Conservation (phyloP, 2,329 filamentous ascomycete species). For the Blastomyces gilchristii region DNA sequence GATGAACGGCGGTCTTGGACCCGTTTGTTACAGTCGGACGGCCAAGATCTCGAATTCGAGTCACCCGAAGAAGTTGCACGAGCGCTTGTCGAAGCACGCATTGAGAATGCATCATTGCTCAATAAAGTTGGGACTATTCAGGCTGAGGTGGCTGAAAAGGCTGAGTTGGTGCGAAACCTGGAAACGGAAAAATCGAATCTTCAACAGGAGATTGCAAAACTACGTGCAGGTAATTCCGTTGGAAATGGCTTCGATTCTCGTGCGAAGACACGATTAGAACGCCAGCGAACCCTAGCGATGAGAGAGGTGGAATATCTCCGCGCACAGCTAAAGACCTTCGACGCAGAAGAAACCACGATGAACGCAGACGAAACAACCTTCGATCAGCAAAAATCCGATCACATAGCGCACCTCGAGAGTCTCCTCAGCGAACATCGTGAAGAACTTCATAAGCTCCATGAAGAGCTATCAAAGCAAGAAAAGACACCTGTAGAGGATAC, state of each 20-base stretch:
- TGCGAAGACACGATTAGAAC: slow-evolving; percentile 63
- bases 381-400: slow-evolving; percentile 62
- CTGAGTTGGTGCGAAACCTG: slow-evolving; percentile 61
- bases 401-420: slow-evolving; percentile 72
- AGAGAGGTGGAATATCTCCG: slow-evolving; percentile 93
- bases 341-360: slow-evolving; percentile 79
- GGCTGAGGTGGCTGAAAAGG: slow-evolving; percentile 65
- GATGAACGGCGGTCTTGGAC: slow-evolving; percentile 83
- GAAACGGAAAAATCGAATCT: slow-evolving; percentile 60
- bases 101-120: slow-evolving; percentile 68
- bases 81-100: slow-evolving; percentile 69
- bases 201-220: slow-evolving; percentile 58
- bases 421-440: slow-evolving; percentile 76
- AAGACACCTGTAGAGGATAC: slow-evolving; percentile 26
- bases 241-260: slow-evolving; percentile 50
- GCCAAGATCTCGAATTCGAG: slow-evolving; percentile 60
- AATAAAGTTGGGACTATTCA: slow-evolving; percentile 71
- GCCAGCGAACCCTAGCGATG: slow-evolving; percentile 71
- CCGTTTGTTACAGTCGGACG: slow-evolving; percentile 65
- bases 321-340: slow-evolving; percentile 79
- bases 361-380: slow-evolving; percentile 55
- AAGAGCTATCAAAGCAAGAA: slow-evolving; percentile 61
- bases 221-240: slow-evolving; percentile 39
- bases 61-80: slow-evolving; percentile 80
- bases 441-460: slow-evolving; percentile 65